A percentile compares a stretch with the other conserved stretches of the same genome.
Evolutionary conservation across 257 asterid genomes (phyloP).

Genomic region (Solanum sejunctum): DNA sequence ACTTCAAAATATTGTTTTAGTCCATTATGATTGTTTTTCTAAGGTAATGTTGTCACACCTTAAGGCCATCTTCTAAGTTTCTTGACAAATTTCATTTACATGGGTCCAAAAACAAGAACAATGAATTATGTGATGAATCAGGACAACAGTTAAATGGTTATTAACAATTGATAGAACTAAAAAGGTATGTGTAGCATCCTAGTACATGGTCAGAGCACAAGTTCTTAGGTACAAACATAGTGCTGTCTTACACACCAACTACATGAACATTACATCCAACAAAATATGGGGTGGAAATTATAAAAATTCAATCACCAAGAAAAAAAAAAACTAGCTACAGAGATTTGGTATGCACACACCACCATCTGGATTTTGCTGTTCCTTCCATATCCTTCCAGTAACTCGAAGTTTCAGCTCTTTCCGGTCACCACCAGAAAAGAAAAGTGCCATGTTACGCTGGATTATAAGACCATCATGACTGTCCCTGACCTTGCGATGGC

Average conservation of each 20-base stretch:
- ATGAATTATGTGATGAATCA: neutral
- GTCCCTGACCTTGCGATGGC: constrained; percentile 74
- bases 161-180: neutral
- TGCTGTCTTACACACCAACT: neutral
- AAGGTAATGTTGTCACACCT: too few species aligned
- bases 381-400: constrained; percentile 81
- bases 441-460: constrained; percentile 78
- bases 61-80: too few species aligned
- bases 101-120: too few species aligned
- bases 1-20: too few species aligned
- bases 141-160: neutral
- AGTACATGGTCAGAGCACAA: neutral
- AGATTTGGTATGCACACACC: constrained; percentile 59
- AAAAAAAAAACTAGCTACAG: constrained; percentile 25
- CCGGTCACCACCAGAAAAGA: constrained; percentile 73
- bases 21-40: too few species aligned
- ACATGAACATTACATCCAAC: neutral
- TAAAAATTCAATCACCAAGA: neutral
- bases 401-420: constrained; percentile 81
- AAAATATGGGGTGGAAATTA: too few species aligned
- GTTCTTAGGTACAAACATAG: neutral
- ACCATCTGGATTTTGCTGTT: constrained; percentile 49
- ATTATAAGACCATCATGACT: constrained; percentile 76
- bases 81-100: too few species aligned
- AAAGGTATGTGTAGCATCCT: neutral